Percentiles rank a stretch among this genome's conserved stretches.
phyloP scores from a whole-genome alignment of 805 yeast genomes.

The Jamesozyma spencerorum region DNA sequence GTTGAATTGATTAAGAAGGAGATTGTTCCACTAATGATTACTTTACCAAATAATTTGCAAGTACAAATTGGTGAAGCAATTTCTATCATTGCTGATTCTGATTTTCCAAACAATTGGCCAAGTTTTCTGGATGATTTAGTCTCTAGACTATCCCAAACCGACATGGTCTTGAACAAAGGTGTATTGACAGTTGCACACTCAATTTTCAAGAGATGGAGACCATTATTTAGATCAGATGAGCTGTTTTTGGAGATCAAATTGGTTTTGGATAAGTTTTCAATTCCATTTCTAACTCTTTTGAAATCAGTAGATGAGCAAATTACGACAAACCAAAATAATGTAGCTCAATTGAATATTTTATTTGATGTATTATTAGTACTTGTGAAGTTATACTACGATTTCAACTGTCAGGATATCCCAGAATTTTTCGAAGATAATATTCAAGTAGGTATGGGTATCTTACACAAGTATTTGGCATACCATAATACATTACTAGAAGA shows the following conservation, averaged over 20 bases:
- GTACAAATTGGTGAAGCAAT: constrained; percentile 93
- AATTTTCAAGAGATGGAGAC: constrained; percentile 94
- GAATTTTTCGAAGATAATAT: constrained; percentile 94
- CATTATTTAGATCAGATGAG: constrained; percentile 83
- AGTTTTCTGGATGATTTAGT: constrained; percentile 67
- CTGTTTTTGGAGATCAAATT: constrained; percentile 77
- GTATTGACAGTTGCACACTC: constrained; percentile 89
- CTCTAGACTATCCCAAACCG: constrained; percentile 49
- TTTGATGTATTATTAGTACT: constrained; percentile 65
- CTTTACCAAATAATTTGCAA: constrained; percentile 69
- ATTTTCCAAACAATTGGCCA: constrained; percentile 89
- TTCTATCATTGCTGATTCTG: constrained; percentile 87
- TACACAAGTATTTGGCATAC: constrained; percentile 72
- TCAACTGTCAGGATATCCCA: constrained; percentile 96
- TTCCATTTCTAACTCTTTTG: constrained; percentile 68
- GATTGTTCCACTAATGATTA: constrained; percentile 78
- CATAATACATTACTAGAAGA: constrained; percentile 46
- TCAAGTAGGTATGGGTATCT: constrained; percentile 61
- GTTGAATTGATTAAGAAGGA: constrained; percentile 61
- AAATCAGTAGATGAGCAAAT: constrained; percentile 60
- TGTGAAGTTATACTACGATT: constrained; percentile 78
- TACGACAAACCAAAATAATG: constrained; percentile 36
- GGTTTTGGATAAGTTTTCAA: constrained; percentile 74
- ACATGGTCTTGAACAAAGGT: constrained; percentile 70
- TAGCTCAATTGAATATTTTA: constrained; percentile 43